Conservation (phyloP, 1,284 basidiomycete species). For the Rhodotorula mucilaginosa region DNA sequence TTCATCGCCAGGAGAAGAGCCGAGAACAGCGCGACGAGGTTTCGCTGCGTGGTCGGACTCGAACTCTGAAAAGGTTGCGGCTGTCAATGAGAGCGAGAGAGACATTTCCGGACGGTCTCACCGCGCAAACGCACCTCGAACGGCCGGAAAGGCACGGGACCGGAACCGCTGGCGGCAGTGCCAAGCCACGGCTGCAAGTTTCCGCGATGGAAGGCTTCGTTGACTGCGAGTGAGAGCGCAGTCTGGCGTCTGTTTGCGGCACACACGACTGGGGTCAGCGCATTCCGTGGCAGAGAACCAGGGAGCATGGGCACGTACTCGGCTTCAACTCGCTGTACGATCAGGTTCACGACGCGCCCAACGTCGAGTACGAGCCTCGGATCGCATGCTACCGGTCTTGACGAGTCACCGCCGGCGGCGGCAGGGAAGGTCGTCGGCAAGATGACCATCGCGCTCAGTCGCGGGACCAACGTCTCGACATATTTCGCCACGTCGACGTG, state of each 20-base stretch:
- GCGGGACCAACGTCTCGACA: conserved; percentile 67
- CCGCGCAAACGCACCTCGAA: conserved; percentile 47
- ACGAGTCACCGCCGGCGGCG: conserved; percentile 43
- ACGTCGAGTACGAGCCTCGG: conserved; percentile 64
- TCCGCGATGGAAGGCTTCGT: conserved; percentile 63
- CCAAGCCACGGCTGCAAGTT: conserved; percentile 51
- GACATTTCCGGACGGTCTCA: too few relatives aligned
- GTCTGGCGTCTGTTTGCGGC: conserved; percentile 56
- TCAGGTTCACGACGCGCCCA: conserved; percentile 64
- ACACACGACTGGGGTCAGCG: conserved; percentile 50
- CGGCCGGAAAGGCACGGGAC: conserved; percentile 50
- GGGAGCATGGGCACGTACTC: conserved; percentile 54
- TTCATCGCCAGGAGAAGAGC: conserved; percentile 23
- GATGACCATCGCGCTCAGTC: conserved; percentile 69
- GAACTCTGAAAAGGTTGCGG: not conserved
- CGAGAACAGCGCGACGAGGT: conserved; percentile 22
- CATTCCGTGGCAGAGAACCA: too few relatives aligned
- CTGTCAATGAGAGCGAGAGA: too few relatives aligned
- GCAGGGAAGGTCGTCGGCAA: conserved; percentile 50
- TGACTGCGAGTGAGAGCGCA: conserved; percentile 57
- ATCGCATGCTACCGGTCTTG: conserved; percentile 54
- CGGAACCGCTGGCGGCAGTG: conserved; percentile 37
- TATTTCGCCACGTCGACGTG: conserved; percentile 76
- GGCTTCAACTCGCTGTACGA: conserved; percentile 63
- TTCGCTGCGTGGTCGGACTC: conserved; percentile 30